Evolutionary conservation across 73 alveolate species (phyloP).

Genomic region (Paramecium octaurelia): DNA sequence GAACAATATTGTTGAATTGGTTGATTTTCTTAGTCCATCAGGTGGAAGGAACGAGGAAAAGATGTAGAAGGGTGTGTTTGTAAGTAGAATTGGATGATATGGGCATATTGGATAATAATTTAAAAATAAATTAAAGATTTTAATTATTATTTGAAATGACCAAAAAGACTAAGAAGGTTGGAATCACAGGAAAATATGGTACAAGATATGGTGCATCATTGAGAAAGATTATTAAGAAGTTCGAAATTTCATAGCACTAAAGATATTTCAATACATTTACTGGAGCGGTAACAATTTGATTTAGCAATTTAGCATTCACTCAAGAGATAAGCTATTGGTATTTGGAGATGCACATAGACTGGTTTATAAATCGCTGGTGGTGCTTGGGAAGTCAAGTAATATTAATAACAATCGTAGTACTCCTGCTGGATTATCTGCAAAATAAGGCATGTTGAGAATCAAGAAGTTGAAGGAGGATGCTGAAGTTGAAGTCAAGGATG

Average conservation of each 20-base stretch:
- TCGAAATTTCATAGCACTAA: slow-evolving; percentile 90
- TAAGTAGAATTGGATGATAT: background rate
- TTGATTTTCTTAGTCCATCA: background rate
- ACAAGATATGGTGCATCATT: slow-evolving; percentile 93
- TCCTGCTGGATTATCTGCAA: slow-evolving; percentile 80
- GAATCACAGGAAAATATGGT: slow-evolving; percentile 96
- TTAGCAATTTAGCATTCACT: slow-evolving; percentile 65
- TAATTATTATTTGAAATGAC: slow-evolving; percentile 51
- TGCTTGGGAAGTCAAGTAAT: slow-evolving; percentile 77
- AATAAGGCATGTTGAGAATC: slow-evolving; percentile 75
- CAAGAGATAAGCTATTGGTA: slow-evolving; percentile 85
- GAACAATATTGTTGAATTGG: background rate
- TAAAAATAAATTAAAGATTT: slow-evolving; percentile 41
- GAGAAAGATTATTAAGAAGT: slow-evolving; percentile 93
- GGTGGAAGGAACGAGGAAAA: too few species aligned
- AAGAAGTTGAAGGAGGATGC: slow-evolving; percentile 84
- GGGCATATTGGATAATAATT: background rate
- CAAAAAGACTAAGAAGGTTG: slow-evolving; percentile 96
- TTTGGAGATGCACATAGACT: slow-evolving; percentile 87
- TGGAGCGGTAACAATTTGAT: slow-evolving; percentile 74
- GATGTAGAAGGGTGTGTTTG: background rate
- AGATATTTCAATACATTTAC: slow-evolving; percentile 90
- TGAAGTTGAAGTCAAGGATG: slow-evolving; percentile 58
- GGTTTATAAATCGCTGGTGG: slow-evolving; percentile 86
- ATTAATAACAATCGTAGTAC: slow-evolving; percentile 30